These are phyloP conservation scores for Castanopsis chinensis DNA, from an alignment of 306 rosid species.

Conservation along the genomic window DNA sequence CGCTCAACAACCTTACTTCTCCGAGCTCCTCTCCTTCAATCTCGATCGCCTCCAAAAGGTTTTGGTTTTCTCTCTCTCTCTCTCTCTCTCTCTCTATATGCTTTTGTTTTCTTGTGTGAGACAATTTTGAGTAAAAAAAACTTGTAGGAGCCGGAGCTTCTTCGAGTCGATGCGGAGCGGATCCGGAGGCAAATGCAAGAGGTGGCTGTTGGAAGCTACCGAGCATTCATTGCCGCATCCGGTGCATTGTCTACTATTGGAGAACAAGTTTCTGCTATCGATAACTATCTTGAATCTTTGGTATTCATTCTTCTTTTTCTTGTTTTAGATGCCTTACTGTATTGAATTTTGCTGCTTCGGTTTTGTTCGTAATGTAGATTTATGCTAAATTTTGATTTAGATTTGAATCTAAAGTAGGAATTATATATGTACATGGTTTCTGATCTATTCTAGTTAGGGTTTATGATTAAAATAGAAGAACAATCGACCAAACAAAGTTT, in stretches of 20 bases:
- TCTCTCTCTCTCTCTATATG: not conserved
- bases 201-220: slow-evolving; percentile 90
- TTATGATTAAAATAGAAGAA: no score
- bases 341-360: not conserved
- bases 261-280: slow-evolving; percentile 68
- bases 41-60: slow-evolving; percentile 98
- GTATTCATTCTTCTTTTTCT: slow-evolving; percentile 17
- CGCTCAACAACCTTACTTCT: slow-evolving; percentile 91
- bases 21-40: slow-evolving; percentile 95
- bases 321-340: not conserved
- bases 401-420: not conserved
- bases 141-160: slow-evolving; percentile 92
- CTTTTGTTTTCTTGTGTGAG: not conserved
- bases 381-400: not conserved
- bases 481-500: no score
- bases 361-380: not conserved
- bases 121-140: not conserved
- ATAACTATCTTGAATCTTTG: slow-evolving; percentile 55
- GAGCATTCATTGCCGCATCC: slow-evolving; percentile 86
- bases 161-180: slow-evolving; percentile 96
- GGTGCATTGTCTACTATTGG: slow-evolving; percentile 89
- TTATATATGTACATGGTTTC: not conserved
- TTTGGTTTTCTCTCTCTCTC: slow-evolving; percentile 27
- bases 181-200: slow-evolving; percentile 98
- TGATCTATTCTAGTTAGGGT: no score